Percentiles rank a stretch among this genome's conserved stretches.
Conservation (phyloP, 2,329 filamentous ascomycete genomes). For the Colletotrichum lupini region DNA sequence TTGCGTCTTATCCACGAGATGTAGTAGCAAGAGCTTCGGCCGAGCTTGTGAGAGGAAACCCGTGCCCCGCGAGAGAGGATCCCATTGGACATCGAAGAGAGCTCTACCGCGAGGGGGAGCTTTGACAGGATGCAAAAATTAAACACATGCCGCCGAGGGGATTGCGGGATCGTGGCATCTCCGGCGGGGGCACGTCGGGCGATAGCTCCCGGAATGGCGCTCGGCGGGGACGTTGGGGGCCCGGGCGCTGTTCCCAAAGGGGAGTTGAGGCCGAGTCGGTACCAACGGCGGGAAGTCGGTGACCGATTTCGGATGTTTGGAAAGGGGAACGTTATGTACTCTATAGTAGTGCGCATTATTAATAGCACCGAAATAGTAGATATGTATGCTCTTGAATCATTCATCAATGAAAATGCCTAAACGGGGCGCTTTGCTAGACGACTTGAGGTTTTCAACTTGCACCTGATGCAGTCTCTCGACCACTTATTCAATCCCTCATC, state of each 20-base stretch:
- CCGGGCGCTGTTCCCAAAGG: conserved; percentile 28
- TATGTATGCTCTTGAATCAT: conserved; percentile 14
- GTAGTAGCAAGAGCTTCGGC: not conserved
- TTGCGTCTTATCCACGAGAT: not conserved
- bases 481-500: conserved; percentile 1
- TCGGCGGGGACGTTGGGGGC: conserved; percentile 1
- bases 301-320: conserved; percentile 24
- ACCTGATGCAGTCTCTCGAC: conserved; percentile 10
- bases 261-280: conserved; percentile 14
- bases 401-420: conserved; percentile 12
- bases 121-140: not conserved
- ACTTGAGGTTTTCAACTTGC: not conserved
- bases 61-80: conserved; percentile 2
- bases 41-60: conserved; percentile 1
- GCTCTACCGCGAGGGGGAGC: not conserved
- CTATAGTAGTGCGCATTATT: not conserved
- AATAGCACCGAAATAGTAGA: not conserved
- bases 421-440: conserved; percentile 9
- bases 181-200: conserved; percentile 23
- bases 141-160: conserved; percentile 28
- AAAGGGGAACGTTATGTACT: not conserved
- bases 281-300: conserved; percentile 14
- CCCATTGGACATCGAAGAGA: conserved; percentile 9
- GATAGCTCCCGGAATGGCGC: conserved; percentile 24
- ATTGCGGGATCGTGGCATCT: conserved; percentile 28